Base-by-base conservation (phyloP, 228 moss, liverwort and hornwort species). In the Sphagnum fallax region DNA sequence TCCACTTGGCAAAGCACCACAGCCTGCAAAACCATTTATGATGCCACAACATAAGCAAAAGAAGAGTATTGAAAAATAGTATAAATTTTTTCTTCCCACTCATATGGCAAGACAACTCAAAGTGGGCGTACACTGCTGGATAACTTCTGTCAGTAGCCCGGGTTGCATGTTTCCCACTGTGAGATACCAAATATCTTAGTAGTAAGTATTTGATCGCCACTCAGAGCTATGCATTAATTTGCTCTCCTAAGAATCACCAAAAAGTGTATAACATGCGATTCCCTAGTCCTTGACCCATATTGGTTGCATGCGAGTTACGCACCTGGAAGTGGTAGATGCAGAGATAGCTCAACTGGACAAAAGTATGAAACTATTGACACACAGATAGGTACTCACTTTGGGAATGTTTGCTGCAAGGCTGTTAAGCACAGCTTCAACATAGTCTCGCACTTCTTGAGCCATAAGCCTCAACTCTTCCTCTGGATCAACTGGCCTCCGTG, bases 1-100 rank as follows among this genome's bases (percentile, higher is more conserved):
- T 98, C 97, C 68, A 98, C 97, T 90, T 98, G 97, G 63, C 97
- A 98, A 59, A 98, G 91, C 61, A 98, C 97, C 67, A 98, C 91
- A 67, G 97, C 97, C 97, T 97, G 88, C 10, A 74, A 63, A 65
- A 73, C 49, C 62, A 69, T 7, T 7, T 55, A 12, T 55, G 53
- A 55, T 55, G 53, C 9, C 53, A 55, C 7, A 55, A 8, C 12
- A 12, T 8, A 55, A 12, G 55, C 8, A 8, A 55, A 8, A 8
- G 8, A 3, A 55, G 55, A 55, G 32, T 2, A 8, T 12, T 55
- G 55, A 3, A 55, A 55, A 55, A 1, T 55, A 32, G 32, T 55
- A 8, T 8, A 55, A 55, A 55, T 8, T 8, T 55, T 55, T 1
- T 8, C 55, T 55, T 55, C 9, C 8, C 4, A 8, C 55, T 12